These are phyloP conservation scores for Ascosphaera aggregata DNA, from an alignment of 2,329 filamentous ascomycete species.

Conservation along the genomic window DNA sequence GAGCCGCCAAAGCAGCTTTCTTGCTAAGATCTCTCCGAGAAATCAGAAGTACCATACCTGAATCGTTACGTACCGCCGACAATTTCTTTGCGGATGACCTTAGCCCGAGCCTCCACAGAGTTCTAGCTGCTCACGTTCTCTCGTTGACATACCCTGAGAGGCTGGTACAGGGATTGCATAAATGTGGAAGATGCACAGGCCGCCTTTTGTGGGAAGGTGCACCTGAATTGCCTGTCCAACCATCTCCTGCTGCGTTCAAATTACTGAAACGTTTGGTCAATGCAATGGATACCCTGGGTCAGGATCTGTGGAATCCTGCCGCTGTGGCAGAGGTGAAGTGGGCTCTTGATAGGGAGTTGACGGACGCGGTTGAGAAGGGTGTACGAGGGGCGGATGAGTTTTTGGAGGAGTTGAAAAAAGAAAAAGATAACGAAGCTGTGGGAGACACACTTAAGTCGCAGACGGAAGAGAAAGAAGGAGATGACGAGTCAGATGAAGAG, in stretches of 20 bases:
- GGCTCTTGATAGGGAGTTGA: neutral
- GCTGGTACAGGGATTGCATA: constrained; percentile 21
- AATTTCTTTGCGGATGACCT: constrained; percentile 33
- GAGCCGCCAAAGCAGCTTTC: constrained; percentile 33
- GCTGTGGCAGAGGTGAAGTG: constrained; percentile 41
- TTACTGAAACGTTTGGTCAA: constrained; percentile 42
- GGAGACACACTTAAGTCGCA: neutral
- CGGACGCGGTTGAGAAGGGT: neutral
- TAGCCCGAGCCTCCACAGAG: constrained; percentile 39
- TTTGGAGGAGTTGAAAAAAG: neutral
- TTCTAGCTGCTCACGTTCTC: constrained; percentile 30
- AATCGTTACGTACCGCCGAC: constrained; percentile 17
- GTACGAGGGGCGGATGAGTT: neutral
- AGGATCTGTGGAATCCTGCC: constrained; percentile 58
- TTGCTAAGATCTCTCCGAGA: constrained; percentile 52
- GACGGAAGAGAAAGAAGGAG: neutral
- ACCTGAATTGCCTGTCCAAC: constrained; percentile 52
- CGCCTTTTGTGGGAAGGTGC: constrained; percentile 59
- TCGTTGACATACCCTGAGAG: constrained; percentile 20
- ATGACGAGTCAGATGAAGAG: neutral
- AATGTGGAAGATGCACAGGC: constrained; percentile 26
- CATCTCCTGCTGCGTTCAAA: constrained; percentile 49
- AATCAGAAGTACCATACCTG: constrained; percentile 42
- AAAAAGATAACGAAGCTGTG: neutral
- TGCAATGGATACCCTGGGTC: constrained; percentile 45